Base-by-base conservation (phyloP, 177 flowering plant species). In the Vitis hybrid region DNA sequence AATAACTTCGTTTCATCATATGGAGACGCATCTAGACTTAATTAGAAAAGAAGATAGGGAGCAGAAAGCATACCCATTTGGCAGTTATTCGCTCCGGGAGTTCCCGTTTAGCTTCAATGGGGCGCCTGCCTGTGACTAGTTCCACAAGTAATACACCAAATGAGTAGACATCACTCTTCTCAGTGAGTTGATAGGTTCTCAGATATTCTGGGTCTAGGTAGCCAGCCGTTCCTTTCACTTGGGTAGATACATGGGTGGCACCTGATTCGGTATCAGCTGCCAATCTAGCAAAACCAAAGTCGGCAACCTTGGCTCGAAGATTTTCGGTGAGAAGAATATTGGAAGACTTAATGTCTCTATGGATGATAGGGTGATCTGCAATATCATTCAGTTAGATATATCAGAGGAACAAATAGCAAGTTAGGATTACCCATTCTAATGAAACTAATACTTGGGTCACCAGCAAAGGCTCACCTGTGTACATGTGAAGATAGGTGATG, bases 201-300 rank as follows among this genome's bases (percentile, higher is more conserved):
- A 95, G 82, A 80, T 95, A 95, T 64, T 93, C 98, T 11, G 99
- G 99, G 74, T 95, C 99, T 63, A 95, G 83, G 83, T 95, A 95
- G 32, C 99, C 99, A 2, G 99, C 98, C 62, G 99, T 95, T 74
- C 99, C 99, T 80, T 93, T 95, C 56, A 95, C 96, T 83, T 91
- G 97, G 45, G 99, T 95, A 4, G 96, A 91, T 34, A 95, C 90
- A 81, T 95, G 99, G 21, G 98, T 93, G 14, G 75, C 90, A 58
- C 88, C 98, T 5, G 86, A 72, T 39, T 95, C 94, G 62, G 71
- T 71, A 34, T 90, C 97, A 63, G 91, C 88, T 51, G 81, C 99
- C 64, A 87, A 72, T 45, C 96, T 82, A 23, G 99, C 96, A 87
- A 95, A 93, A 34, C 99, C 98, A 77, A 93, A 93, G 72, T 95